These are phyloP conservation scores for Dryas integrifolia DNA, from an alignment of 331 rosid species.

Conservation along the genomic window DNA sequence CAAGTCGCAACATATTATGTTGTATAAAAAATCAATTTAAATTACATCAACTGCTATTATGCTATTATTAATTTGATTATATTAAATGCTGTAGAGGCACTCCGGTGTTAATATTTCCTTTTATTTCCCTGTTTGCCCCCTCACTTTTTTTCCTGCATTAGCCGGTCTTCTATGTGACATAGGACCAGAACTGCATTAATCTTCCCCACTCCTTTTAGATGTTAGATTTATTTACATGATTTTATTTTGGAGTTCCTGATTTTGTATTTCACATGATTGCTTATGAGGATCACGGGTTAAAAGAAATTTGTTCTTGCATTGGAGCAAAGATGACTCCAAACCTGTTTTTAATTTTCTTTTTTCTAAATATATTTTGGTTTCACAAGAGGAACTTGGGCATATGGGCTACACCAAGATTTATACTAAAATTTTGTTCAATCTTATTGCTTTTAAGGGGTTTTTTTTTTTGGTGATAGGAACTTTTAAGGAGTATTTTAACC, in stretches of 20 bases:
- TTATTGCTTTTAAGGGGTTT: neutral
- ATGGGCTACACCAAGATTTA: neutral
- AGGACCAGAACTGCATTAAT: neutral
- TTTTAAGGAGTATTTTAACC: conserved; percentile 9
- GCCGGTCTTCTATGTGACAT: neutral
- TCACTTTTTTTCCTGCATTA: neutral
- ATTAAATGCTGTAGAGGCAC: too few relatives aligned
- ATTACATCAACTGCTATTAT: too few relatives aligned
- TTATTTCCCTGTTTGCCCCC: neutral
- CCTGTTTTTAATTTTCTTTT: neutral
- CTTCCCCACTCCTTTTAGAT: neutral
- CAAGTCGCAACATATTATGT: too few relatives aligned
- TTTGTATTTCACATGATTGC: neutral
- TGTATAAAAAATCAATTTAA: too few relatives aligned
- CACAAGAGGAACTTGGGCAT: neutral
- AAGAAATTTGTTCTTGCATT: neutral
- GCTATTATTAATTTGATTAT: too few relatives aligned
- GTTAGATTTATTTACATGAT: neutral
- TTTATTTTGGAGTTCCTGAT: conserved; percentile 1
- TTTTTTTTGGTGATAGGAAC: neutral
- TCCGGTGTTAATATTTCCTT: neutral
- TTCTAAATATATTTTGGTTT: neutral
- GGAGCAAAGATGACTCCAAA: neutral
- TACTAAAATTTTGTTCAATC: neutral
- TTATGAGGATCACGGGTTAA: neutral